Conservation (phyloP, 202 grass and related monocot species). For the Schoenoplectus tabernaemontani region DNA sequence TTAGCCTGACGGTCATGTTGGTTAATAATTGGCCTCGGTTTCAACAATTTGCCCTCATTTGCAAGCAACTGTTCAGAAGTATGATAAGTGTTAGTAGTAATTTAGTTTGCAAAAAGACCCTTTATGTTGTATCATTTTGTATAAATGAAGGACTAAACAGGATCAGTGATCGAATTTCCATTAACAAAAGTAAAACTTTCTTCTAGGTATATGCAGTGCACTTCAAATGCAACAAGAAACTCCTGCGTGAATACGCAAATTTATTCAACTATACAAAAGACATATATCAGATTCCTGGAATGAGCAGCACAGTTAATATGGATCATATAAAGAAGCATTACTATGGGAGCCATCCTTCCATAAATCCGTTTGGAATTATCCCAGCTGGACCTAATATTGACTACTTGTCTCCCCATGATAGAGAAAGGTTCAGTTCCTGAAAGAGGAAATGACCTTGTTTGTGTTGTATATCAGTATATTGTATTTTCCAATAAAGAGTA, state of each 20-base stretch:
- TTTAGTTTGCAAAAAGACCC: not conserved
- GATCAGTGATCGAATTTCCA: not conserved
- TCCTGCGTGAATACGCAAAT: conserved; percentile 67
- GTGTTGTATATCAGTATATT: not conserved
- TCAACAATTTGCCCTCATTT: not conserved
- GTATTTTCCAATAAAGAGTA: not conserved
- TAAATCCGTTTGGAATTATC: conserved; percentile 71
- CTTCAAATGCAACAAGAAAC: conserved; percentile 97
- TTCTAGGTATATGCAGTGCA: conserved; percentile 70
- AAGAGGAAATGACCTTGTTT: not conserved
- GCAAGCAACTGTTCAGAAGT: not conserved
- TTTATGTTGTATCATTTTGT: not conserved
- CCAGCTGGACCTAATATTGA: conserved; percentile 61
- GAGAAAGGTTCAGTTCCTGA: conserved; percentile 42
- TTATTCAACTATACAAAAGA: conserved; percentile 95
- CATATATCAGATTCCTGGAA: conserved; percentile 70
- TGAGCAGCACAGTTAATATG: conserved; percentile 66
- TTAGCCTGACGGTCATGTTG: not conserved
- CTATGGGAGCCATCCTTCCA: conserved; percentile 80
- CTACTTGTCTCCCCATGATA: conserved; percentile 68
- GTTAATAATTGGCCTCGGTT: not conserved
- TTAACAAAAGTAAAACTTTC: not conserved
- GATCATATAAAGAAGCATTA: conserved; percentile 89
- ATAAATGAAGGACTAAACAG: not conserved
- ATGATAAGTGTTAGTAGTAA: not conserved